Evolutionary conservation across 1,284 basidiomycete genomes (phyloP).

Genomic region (Schizophyllum amplum): DNA sequence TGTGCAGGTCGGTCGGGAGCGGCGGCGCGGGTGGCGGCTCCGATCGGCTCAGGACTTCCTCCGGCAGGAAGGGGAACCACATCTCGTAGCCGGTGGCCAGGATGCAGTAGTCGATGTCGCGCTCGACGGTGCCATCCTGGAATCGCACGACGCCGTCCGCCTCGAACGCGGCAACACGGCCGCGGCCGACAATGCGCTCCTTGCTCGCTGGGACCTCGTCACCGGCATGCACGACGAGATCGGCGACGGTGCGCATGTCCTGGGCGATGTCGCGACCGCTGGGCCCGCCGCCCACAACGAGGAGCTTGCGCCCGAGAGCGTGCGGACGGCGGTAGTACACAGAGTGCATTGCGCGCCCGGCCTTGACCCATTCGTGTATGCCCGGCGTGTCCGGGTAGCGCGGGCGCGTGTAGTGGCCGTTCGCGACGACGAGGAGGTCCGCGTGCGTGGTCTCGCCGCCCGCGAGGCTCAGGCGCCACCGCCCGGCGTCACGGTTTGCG

Average conservation of each 20-base stretch:
- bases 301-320: constrained; percentile 38
- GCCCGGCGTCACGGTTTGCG: constrained; percentile 29
- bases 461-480: constrained; percentile 41
- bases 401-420: constrained; percentile 64
- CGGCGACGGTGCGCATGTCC: constrained; percentile 41
- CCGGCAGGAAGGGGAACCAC: constrained; percentile 51
- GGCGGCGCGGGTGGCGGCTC: constrained; percentile 38
- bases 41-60: constrained; percentile 22
- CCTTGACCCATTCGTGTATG: constrained; percentile 44
- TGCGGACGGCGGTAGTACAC: constrained; percentile 56
- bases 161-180: constrained; percentile 34
- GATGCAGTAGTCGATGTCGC: constrained; percentile 50
- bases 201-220: constrained; percentile 23
- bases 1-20: constrained; percentile 42
- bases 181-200: constrained; percentile 30
- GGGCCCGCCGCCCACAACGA: constrained; percentile 66
- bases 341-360: constrained; percentile 48
- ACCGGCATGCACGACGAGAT: constrained; percentile 25
- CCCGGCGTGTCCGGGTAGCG: constrained; percentile 53
- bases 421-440: constrained; percentile 61
- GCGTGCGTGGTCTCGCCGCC: constrained; percentile 33
- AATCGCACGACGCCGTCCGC: constrained; percentile 44
- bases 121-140: constrained; percentile 48
- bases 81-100: constrained; percentile 70
- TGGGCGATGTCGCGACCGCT: constrained; percentile 58